These are phyloP conservation scores for Aureobasidium sp. DNA, from an alignment of 2,329 filamentous ascomycete species.

Conservation along the genomic window DNA sequence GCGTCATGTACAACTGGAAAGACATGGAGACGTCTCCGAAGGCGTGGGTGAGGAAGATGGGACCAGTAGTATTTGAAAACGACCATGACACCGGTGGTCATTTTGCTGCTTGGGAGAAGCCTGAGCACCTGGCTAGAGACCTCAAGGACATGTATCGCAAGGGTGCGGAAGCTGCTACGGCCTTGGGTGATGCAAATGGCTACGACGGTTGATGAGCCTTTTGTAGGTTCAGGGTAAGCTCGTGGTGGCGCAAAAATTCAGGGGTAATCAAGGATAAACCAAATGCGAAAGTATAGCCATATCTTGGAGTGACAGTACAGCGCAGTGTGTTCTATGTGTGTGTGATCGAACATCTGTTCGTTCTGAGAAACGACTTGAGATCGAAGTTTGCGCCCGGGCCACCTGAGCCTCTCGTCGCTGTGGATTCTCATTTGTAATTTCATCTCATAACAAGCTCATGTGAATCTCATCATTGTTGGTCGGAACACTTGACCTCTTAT, in stretches of 20 bases:
- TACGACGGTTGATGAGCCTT: neutral
- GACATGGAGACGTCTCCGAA: constrained; percentile 49
- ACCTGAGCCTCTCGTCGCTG: neutral
- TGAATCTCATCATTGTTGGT: no score
- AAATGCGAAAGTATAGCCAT: no score
- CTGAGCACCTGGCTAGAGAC: constrained; percentile 42
- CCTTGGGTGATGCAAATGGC: neutral
- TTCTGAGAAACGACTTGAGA: no score
- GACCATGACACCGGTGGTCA: constrained; percentile 45
- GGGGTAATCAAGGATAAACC: no score
- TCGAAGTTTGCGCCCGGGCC: neutral
- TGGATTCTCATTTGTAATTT: neutral
- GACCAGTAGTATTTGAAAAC: constrained; percentile 48
- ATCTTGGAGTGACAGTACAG: no score
- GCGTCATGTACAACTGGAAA: constrained; percentile 48
- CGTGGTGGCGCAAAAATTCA: no score
- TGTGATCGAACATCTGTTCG: no score
- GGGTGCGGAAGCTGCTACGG: neutral
- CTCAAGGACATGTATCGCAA: constrained; percentile 44
- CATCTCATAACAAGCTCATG: neutral
- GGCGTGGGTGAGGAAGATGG: constrained; percentile 50
- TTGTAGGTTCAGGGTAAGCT: no score
- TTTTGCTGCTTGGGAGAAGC: constrained; percentile 51
- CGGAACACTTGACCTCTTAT: no score
- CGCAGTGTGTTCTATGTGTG: no score